Base-by-base conservation (phyloP, 495 filamentous ascomycete genomes). In the Chaetomium cochliodes region DNA sequence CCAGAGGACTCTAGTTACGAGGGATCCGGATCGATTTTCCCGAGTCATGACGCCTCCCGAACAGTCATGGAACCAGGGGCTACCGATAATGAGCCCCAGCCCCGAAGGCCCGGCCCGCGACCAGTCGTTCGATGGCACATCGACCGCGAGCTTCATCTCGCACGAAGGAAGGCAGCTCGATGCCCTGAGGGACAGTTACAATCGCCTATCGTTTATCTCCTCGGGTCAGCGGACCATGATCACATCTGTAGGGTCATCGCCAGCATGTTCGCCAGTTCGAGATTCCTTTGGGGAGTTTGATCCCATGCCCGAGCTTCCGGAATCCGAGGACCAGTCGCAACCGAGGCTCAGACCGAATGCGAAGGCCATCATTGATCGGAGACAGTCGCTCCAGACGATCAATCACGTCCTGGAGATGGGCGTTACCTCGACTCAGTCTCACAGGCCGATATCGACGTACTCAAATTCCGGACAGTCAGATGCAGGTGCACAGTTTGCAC, bases 201-300 rank as follows among this genome's bases (percentile, higher is more conserved):
- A 88, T 64, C 84, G 85, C 26, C 81, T 89, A 41, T 88, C 88
- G 8, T 87, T 81, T 49, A 72, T 86, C 23, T 84, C 83, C 37
- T 85, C 87, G 1, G 84, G 86, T 28, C 83, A 86, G 52, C 79
- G 82, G 33, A 86, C 84, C 0, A 73, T 81, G 15, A 64, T 85
- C 7, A 85, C 83, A 11, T 86, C 84, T 12, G 76, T 79, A 25
- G 77, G 77, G 18, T 86, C 84, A 5, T 86, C 84, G 2, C 80
- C 82, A 9, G 74, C 78, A 9, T 79, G 70, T 60, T 86, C 84
- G 8, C 78, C 82, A 0, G 72, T 78, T 7, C 72, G 77, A n/a
- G 79, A 79, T 11, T 80, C 77, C 41, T 80, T 82, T 58, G 72
- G 70, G 16, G 67, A 72, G 18, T 78, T 82, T 5, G 79, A 80